phyloP scores from a whole-genome alignment of 1,284 basidiomycete genomes.

The Takashimella tepidaria region DNA sequence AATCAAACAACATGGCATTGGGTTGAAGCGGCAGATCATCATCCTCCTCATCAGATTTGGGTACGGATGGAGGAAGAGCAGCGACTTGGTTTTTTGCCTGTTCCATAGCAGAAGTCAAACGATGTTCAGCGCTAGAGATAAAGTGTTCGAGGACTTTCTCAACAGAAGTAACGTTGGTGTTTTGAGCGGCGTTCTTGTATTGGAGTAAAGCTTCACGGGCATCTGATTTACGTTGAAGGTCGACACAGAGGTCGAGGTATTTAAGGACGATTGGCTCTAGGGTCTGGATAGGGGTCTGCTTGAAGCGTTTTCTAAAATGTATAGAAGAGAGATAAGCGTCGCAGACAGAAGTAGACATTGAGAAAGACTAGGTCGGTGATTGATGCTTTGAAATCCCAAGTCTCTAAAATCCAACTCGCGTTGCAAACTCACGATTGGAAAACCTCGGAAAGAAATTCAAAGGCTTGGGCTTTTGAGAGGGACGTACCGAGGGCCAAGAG shows the following conservation, averaged over 20 bases:
- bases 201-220: slow-evolving; percentile 90
- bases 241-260: slow-evolving; percentile 87
- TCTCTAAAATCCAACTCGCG: too few relatives aligned
- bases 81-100: slow-evolving; percentile 66
- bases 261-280: slow-evolving; percentile 91
- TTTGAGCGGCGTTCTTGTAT: slow-evolving; percentile 95
- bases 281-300: slow-evolving; percentile 78
- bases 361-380: neutral
- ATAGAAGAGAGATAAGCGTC: neutral
- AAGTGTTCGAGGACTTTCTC: slow-evolving; percentile 89
- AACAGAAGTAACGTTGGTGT: slow-evolving; percentile 83
- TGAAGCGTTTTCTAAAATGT: slow-evolving; percentile 68
- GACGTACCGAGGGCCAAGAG: slow-evolving; percentile 45
- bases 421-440: slow-evolving; percentile 44
- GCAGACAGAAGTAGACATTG: too few relatives aligned
- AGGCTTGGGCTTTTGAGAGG: slow-evolving; percentile 46
- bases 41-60: slow-evolving; percentile 28
- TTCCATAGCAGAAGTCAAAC: slow-evolving; percentile 80
- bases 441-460: slow-evolving; percentile 47
- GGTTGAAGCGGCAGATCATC: slow-evolving; percentile 46
- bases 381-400: neutral
- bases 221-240: slow-evolving; percentile 86
- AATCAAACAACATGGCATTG: slow-evolving; percentile 40
- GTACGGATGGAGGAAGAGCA: slow-evolving; percentile 65
- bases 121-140: slow-evolving; percentile 78